Conservation (phyloP, 2,329 filamentous ascomycete genomes). For the Ceratocystis huliohia region DNA sequence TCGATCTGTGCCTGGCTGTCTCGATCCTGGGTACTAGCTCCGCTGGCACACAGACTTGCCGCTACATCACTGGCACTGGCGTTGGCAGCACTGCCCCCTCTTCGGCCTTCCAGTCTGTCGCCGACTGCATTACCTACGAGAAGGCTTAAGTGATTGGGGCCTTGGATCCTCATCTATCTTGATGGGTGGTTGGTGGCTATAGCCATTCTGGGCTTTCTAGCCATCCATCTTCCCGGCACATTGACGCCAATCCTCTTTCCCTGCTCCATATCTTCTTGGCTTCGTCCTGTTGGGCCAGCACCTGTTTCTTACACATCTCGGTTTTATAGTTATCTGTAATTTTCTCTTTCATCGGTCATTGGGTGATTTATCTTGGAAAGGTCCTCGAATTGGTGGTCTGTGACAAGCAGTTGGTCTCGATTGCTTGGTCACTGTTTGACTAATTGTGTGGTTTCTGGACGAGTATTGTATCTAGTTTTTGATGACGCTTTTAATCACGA, state of each 20-base stretch:
- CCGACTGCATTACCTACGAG: slow-evolving; percentile 13
- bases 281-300: not conserved
- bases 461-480: slow-evolving; percentile 13
- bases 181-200: no score
- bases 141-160: not conserved
- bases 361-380: not conserved
- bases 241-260: not conserved
- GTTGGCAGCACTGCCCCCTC: not conserved
- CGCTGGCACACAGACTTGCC: slow-evolving; percentile 16
- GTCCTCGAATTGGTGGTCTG: not conserved
- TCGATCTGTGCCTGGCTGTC: slow-evolving; percentile 21
- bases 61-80: slow-evolving; percentile 19
- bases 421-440: not conserved
- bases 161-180: no score
- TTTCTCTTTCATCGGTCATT: not conserved
- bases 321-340: slow-evolving; percentile 14
- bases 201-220: not conserved
- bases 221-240: not conserved
- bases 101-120: not conserved
- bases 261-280: slow-evolving; percentile 10
- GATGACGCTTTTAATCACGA: slow-evolving; percentile 7
- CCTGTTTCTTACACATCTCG: slow-evolving; percentile 8
- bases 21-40: slow-evolving; percentile 14
- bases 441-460: not conserved
- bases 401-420: not conserved